Conservation (phyloP, 495 filamentous ascomycete genomes). For the Annulohypoxylon moriforme region DNA sequence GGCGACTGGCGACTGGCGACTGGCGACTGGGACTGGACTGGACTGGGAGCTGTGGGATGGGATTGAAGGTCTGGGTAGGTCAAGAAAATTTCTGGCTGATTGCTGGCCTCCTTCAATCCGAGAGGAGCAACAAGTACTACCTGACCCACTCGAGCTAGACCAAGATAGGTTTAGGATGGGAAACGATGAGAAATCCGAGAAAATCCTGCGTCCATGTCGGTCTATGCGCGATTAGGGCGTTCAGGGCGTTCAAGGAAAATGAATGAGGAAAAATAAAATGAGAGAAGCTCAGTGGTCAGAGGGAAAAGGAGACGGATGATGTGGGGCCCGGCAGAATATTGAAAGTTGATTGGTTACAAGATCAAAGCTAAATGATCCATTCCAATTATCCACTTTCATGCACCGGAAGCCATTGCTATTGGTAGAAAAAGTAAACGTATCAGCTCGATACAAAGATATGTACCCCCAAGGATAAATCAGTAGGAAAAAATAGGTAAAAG, state of each 20-base stretch:
- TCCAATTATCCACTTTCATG: background rate
- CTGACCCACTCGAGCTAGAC: conserved; percentile 31
- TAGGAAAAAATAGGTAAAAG: background rate
- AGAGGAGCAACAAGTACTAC: conserved; percentile 37
- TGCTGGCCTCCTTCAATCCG: conserved; percentile 31
- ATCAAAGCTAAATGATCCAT: conserved; percentile 1
- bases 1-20: background rate
- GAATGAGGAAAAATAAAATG: conserved; percentile 15
- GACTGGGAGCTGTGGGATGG: conserved; percentile 16
- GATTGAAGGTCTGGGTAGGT: conserved; percentile 41
- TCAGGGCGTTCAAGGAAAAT: conserved; percentile 7
- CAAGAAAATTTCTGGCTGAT: conserved; percentile 41
- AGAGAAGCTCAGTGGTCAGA: conserved; percentile 19
- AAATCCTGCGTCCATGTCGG: conserved; percentile 33
- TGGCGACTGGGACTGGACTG: background rate
- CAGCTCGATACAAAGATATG: conserved; percentile 16
- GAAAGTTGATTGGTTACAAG: conserved; percentile 13
- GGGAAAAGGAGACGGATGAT: background rate
- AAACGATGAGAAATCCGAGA: conserved; percentile 38
- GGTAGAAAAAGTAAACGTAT: conserved; percentile 13
- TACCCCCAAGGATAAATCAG: conserved; percentile 6
- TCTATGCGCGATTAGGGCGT: conserved; percentile 42
- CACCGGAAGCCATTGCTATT: conserved; percentile 17
- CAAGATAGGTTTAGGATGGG: conserved; percentile 20
- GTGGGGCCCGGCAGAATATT: background rate